Evolutionary conservation across 306 rosid species (phyloP).

Genomic region (Mimosa pudica): DNA sequence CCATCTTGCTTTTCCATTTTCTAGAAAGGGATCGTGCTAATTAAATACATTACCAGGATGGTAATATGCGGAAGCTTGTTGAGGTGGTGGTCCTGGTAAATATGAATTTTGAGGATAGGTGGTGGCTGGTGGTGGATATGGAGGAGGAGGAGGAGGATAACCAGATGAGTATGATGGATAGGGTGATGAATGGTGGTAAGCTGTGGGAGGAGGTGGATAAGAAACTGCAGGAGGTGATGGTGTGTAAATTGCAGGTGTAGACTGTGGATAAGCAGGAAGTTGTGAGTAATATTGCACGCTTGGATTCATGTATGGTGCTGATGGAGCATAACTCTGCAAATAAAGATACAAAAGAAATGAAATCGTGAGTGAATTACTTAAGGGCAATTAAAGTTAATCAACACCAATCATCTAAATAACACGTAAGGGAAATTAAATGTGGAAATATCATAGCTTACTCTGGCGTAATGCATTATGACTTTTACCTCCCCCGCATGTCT

Average conservation of each 20-base stretch:
- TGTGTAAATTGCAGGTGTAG: not conserved
- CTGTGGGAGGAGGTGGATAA: conserved; percentile 6
- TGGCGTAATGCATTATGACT: conserved; percentile 45
- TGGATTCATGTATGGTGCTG: conserved; percentile 9
- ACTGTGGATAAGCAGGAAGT: not conserved
- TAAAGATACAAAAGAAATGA: not conserved
- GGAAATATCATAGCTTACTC: conserved; percentile 20
- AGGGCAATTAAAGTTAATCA: not conserved
- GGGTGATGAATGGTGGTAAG: conserved; percentile 9
- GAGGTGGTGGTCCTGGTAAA: conserved; percentile 13
- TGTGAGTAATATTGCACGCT: not conserved
- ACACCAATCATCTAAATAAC: conserved; percentile 8
- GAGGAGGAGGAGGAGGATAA: conserved; percentile 20
- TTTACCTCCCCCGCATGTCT: conserved; percentile 51
- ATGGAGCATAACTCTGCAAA: conserved; percentile 32
- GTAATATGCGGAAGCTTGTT: conserved; percentile 32
- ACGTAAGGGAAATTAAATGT: not conserved
- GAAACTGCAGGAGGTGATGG: conserved; percentile 4
- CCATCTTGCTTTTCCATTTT: not conserved
- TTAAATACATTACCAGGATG: conserved; percentile 45
- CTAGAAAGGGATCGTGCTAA: not conserved
- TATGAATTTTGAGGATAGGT: conserved; percentile 16
- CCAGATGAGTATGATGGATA: conserved; percentile 10
- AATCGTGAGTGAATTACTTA: not conserved
- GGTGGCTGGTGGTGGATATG: conserved; percentile 14